Conservation (phyloP, 139 green algal genomes). For the Chlamydomonas urium region DNA sequence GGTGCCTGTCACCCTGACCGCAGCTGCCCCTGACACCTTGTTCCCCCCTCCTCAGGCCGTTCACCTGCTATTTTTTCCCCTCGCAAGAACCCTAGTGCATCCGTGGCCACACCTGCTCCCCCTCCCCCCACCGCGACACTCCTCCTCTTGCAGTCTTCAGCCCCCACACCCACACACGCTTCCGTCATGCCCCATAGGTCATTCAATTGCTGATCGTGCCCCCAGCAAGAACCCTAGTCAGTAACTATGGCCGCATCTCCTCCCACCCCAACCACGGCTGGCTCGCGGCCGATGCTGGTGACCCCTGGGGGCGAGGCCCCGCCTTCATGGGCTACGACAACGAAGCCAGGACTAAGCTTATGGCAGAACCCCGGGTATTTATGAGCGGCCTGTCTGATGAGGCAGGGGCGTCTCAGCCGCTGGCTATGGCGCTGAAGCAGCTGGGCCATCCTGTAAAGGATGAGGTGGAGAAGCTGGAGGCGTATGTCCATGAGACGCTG, state of each 20-base stretch:
- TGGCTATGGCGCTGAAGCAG: constrained; percentile 16
- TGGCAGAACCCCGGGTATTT: constrained; percentile 2
- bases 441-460: neutral
- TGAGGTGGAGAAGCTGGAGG: constrained; percentile 18
- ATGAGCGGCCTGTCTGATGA: constrained; percentile 19
- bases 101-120: too few relatives aligned
- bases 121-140: too few relatives aligned
- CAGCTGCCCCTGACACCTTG: too few relatives aligned
- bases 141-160: too few relatives aligned
- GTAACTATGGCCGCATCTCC: neutral
- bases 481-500: constrained; percentile 18
- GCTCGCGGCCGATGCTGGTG: neutral
- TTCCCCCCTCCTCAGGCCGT: too few relatives aligned
- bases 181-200: neutral
- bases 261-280: constrained; percentile 1
- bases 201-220: neutral
- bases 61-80: too few relatives aligned
- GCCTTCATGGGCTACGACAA: constrained; percentile 23
- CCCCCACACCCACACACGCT: neutral
- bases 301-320: constrained; percentile 9
- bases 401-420: constrained; percentile 8
- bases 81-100: too few relatives aligned
- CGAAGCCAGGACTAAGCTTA: neutral
- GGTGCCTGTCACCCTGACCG: too few relatives aligned
- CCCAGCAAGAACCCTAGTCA: neutral